These are phyloP conservation scores for Ceratocystis albifundus DNA, from an alignment of 2,329 filamentous ascomycete species.

Conservation along the genomic window DNA sequence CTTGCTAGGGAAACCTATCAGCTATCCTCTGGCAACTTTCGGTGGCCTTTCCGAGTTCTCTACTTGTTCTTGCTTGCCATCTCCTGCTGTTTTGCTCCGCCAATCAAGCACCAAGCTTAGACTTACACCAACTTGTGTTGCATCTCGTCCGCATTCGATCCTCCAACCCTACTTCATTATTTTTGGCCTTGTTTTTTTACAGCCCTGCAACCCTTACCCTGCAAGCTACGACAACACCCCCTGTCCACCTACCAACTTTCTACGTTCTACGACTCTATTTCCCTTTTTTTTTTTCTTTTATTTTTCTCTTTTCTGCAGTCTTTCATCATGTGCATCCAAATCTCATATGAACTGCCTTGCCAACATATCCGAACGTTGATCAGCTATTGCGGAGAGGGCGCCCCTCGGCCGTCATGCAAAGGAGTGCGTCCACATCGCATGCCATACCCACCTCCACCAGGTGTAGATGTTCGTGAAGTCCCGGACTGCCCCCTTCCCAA, in stretches of 20 bases:
- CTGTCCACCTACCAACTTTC: not conserved
- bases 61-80: not conserved
- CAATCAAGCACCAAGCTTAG: not conserved
- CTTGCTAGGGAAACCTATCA: too few relatives aligned
- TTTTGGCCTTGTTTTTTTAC: not conserved
- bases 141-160: conserved; percentile 10
- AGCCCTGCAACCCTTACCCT: conserved; percentile 14
- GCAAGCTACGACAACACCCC: conserved; percentile 9
- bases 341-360: conserved; percentile 40
- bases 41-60: too few relatives aligned
- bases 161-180: not conserved
- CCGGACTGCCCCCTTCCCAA: conserved; percentile 37
- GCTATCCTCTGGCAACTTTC: too few relatives aligned
- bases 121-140: conserved; percentile 9
- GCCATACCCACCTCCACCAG: conserved; percentile 39
- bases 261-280: too few relatives aligned
- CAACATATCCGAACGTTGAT: conserved; percentile 39
- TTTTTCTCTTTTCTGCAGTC: not conserved
- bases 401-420: conserved; percentile 33
- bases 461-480: conserved; percentile 30
- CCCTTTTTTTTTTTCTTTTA: too few relatives aligned
- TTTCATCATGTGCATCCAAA: conserved; percentile 38
- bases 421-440: conserved; percentile 35
- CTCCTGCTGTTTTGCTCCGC: not conserved
- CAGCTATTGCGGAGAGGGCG: conserved; percentile 37